Evolutionary conservation across 1,139 yeast genomes (phyloP).

Genomic region (Keqinozyma sinolaborantium): DNA sequence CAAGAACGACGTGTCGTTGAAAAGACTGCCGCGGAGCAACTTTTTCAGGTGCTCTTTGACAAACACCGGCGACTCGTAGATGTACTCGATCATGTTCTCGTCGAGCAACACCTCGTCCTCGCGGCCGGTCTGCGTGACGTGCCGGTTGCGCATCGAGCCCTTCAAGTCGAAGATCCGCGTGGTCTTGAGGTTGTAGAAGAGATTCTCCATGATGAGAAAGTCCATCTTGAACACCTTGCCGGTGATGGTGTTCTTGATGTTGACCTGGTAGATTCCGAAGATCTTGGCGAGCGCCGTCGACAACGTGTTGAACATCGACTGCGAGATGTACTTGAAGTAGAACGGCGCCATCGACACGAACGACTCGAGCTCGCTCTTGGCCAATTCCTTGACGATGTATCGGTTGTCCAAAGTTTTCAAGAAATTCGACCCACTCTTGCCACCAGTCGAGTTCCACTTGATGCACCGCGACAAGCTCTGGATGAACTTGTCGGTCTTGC

Average conservation of each 20-base stretch:
- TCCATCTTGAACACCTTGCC: slow-evolving; percentile 84
- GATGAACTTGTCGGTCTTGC: slow-evolving; percentile 69
- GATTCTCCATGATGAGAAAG: slow-evolving; percentile 91
- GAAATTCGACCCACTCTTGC: slow-evolving; percentile 93
- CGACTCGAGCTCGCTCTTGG: slow-evolving; percentile 87
- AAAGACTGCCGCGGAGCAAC: slow-evolving; percentile 77
- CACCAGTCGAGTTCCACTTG: slow-evolving; percentile 95
- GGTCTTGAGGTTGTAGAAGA: slow-evolving; percentile 81
- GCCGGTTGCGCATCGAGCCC: slow-evolving; percentile 97
- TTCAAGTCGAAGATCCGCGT: slow-evolving; percentile 90
- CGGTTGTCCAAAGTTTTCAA: slow-evolving; percentile 89
- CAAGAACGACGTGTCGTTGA: slow-evolving; percentile 91
- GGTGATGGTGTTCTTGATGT: slow-evolving; percentile 72
- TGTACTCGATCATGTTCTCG: slow-evolving; percentile 97
- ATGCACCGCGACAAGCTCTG: slow-evolving; percentile 91
- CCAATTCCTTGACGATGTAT: slow-evolving; percentile 83
- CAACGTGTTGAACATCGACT: slow-evolving; percentile 89
- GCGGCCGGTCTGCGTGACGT: slow-evolving; percentile 92
- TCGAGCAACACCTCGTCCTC: slow-evolving; percentile 93
- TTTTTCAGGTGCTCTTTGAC: slow-evolving; percentile 91
- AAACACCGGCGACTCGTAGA: slow-evolving; percentile 92
- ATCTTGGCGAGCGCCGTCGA: slow-evolving; percentile 94
- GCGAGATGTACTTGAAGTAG: slow-evolving; percentile 93
- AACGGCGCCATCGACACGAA: slow-evolving; percentile 95
- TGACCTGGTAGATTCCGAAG: slow-evolving; percentile 93